These are phyloP conservation scores for Oryza meridionalis DNA, from an alignment of 176 grass and related monocot genomes.

Conservation along the genomic window DNA sequence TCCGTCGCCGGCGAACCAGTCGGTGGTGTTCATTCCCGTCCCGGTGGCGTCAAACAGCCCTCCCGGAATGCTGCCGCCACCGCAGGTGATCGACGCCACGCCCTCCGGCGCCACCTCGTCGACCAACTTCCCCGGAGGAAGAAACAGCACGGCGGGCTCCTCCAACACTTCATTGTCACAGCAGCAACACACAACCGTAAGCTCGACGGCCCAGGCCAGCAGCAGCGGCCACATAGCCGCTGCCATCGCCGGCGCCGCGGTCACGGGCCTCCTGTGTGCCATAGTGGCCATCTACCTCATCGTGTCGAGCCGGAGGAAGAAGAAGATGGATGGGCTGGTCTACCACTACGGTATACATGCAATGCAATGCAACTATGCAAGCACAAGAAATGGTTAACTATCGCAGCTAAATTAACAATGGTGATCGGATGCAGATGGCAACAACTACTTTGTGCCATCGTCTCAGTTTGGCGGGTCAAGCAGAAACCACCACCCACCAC, in stretches of 20 bases:
- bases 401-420: background rate
- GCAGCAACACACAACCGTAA: background rate
- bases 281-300: constrained; percentile 38
- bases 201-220: background rate
- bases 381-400: background rate
- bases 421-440: constrained; percentile 29
- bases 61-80: constrained; percentile 15
- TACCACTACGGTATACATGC: constrained; percentile 28
- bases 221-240: constrained; percentile 3
- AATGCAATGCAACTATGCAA: too few relatives aligned
- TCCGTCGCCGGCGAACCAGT: constrained; percentile 22
- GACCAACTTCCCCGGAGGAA: background rate
- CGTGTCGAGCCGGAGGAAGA: constrained; percentile 44
- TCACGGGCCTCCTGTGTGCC: constrained; percentile 37
- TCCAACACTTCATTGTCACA: background rate
- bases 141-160: background rate
- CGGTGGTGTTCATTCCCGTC: constrained; percentile 38
- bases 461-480: constrained; percentile 29
- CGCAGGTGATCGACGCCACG: background rate
- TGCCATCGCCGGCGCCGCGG: constrained; percentile 35
- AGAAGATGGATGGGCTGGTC: constrained; percentile 38
- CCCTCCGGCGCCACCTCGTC: constrained; percentile 14
- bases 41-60: constrained; percentile 1
- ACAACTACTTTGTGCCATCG: constrained; percentile 39
- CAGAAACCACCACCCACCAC: background rate